phyloP scores from a whole-genome alignment of 139 green algal species.

The Zygnema circumcarinatum region DNA sequence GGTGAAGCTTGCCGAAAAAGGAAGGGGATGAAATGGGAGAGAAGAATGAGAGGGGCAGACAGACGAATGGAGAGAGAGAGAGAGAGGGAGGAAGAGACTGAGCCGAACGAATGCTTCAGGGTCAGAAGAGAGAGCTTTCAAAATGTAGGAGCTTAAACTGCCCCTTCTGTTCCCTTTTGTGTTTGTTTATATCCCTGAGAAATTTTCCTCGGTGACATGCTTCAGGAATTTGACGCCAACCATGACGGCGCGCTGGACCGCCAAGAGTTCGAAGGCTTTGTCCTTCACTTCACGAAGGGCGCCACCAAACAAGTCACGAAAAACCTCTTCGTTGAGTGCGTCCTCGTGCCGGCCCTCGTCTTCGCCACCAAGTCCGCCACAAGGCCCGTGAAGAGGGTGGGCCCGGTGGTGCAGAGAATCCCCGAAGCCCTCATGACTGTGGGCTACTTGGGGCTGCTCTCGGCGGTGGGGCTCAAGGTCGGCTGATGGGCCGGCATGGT shows the following conservation, averaged over 20 bases:
- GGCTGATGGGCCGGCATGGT: too few relatives aligned
- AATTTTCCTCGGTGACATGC: too few relatives aligned
- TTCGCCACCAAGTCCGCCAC: neutral
- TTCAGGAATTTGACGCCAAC: conserved; percentile 7
- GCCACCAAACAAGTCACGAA: neutral
- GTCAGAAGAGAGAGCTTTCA: too few relatives aligned
- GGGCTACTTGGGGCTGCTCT: neutral
- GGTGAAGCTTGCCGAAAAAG: too few relatives aligned
- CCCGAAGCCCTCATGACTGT: neutral
- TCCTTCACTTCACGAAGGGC: neutral
- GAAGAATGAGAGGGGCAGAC: too few relatives aligned
- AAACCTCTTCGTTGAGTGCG: neutral
- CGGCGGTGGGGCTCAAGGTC: neutral
- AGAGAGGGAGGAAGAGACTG: too few relatives aligned
- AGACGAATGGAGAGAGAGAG: too few relatives aligned
- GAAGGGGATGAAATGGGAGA: too few relatives aligned
- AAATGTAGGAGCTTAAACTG: too few relatives aligned
- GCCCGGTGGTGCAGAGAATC: neutral
- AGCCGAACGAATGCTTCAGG: too few relatives aligned
- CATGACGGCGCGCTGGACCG: neutral
- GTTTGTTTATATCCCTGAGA: too few relatives aligned
- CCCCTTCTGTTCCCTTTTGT: too few relatives aligned
- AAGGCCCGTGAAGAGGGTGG: neutral
- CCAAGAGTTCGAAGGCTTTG: conserved; percentile 8
- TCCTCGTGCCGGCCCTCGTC: neutral